Evolutionary conservation across 2,329 filamentous ascomycete species (phyloP).

Genomic region (Colletotrichum endophyticum): DNA sequence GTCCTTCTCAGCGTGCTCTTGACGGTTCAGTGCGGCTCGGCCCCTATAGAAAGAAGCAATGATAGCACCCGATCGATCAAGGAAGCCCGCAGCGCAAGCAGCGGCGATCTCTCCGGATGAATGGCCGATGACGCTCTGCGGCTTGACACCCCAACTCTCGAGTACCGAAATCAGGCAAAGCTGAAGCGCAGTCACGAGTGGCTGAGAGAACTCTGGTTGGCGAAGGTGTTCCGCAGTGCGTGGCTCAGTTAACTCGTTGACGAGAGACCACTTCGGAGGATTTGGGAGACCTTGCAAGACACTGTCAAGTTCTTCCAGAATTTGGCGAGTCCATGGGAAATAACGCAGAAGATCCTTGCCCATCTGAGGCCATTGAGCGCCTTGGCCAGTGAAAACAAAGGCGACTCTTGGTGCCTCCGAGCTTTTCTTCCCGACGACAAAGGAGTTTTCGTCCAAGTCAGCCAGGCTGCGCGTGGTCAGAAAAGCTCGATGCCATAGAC

Average conservation of each 20-base stretch:
- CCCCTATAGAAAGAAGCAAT: slow-evolving; percentile 2
- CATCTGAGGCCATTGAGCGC: slow-evolving; percentile 50
- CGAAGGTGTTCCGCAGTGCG: slow-evolving; percentile 21
- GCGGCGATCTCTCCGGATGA: slow-evolving; percentile 24
- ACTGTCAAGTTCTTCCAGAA: neutral
- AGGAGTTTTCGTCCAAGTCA: neutral
- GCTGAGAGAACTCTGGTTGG: slow-evolving; percentile 39
- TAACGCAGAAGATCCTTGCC: slow-evolving; percentile 26
- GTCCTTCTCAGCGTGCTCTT: neutral
- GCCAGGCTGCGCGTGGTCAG: slow-evolving; percentile 2
- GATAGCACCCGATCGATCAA: neutral
- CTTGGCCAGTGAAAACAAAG: slow-evolving; percentile 48
- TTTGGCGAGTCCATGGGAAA: neutral
- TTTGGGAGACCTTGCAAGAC: neutral
- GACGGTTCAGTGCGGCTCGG: neutral
- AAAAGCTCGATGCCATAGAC: slow-evolving; percentile 26
- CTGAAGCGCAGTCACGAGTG: slow-evolving; percentile 40
- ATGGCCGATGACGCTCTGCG: slow-evolving; percentile 20
- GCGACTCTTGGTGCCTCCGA: slow-evolving; percentile 4
- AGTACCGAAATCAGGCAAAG: slow-evolving; percentile 35
- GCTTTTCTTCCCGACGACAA: neutral
- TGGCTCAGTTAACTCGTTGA: slow-evolving; percentile 25
- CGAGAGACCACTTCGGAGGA: slow-evolving; percentile 25
- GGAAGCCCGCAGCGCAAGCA: slow-evolving; percentile 20
- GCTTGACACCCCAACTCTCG: neutral